These are phyloP conservation scores for Cucurbita maxima DNA, from an alignment of 306 rosid genomes.

Conservation along the genomic window DNA sequence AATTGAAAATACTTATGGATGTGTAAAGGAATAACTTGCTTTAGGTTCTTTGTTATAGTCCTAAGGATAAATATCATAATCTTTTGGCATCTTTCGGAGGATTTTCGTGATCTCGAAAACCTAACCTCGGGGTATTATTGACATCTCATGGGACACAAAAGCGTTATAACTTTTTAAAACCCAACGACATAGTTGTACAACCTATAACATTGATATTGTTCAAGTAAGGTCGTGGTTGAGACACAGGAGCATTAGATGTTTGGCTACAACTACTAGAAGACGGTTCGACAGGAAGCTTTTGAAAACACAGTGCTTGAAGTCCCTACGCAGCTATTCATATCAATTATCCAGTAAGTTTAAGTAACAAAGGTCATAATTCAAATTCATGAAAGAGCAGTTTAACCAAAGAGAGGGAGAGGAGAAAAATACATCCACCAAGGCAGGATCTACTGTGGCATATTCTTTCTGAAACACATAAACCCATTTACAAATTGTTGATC, in stretches of 20 bases:
- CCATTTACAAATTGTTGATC: conserved; percentile 27
- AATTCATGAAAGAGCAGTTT: background rate
- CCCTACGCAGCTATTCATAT: background rate
- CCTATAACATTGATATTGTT: background rate
- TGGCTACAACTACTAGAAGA: background rate
- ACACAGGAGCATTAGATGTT: background rate
- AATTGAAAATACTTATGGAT: background rate
- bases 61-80: background rate
- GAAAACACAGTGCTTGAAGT: too few relatives aligned
- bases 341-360: background rate
- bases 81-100: background rate
- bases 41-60: background rate
- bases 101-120: background rate
- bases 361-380: background rate
- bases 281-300: too few relatives aligned
- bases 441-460: conserved; percentile 74
- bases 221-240: background rate
- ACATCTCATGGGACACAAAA: background rate
- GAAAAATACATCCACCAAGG: conserved; percentile 40
- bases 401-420: background rate
- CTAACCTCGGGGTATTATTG: background rate
- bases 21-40: background rate
- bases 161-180: background rate
- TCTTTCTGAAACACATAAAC: conserved; percentile 77
- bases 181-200: background rate